These are phyloP conservation scores for Helotiales sp. DNA, from an alignment of 2,329 filamentous ascomycete genomes.

Conservation along the genomic window DNA sequence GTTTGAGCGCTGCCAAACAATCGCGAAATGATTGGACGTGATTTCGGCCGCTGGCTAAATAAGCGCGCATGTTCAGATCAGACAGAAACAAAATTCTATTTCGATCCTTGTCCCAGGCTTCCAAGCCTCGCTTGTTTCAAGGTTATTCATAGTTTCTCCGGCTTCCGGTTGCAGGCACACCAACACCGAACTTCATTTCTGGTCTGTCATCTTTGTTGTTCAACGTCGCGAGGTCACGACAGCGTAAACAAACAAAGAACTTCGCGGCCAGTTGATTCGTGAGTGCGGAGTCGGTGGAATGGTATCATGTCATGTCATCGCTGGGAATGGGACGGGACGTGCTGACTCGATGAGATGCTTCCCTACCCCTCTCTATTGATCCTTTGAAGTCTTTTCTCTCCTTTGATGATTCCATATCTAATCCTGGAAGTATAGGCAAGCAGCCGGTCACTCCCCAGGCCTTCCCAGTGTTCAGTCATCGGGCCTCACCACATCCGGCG, in stretches of 20 bases:
- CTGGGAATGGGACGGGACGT: neutral
- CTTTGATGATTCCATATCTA: neutral
- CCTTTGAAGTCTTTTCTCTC: neutral
- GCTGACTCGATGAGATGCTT: neutral
- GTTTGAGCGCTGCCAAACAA: conserved; percentile 6
- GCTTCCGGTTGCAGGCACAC: neutral
- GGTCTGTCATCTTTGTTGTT: conserved; percentile 8
- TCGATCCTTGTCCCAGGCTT: neutral
- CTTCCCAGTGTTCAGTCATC: neutral
- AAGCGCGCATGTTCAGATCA: conserved; percentile 24
- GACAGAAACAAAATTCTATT: conserved; percentile 14
- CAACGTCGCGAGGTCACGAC: neutral
- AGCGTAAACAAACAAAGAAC: neutral
- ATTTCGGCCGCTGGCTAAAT: conserved; percentile 13
- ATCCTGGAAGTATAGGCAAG: neutral
- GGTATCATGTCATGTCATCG: neutral
- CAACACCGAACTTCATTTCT: neutral
- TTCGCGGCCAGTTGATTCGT: neutral
- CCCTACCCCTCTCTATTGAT: neutral
- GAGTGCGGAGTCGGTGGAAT: neutral
- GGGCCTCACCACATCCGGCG: conserved; percentile 9
- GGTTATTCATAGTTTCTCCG: conserved; percentile 17
- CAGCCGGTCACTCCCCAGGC: neutral
- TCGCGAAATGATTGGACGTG: conserved; percentile 18
- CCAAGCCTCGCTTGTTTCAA: conserved; percentile 26